These are phyloP conservation scores for Metschnikowia santaceciliae DNA, from an alignment of 805 yeast species.

Conservation along the genomic window DNA sequence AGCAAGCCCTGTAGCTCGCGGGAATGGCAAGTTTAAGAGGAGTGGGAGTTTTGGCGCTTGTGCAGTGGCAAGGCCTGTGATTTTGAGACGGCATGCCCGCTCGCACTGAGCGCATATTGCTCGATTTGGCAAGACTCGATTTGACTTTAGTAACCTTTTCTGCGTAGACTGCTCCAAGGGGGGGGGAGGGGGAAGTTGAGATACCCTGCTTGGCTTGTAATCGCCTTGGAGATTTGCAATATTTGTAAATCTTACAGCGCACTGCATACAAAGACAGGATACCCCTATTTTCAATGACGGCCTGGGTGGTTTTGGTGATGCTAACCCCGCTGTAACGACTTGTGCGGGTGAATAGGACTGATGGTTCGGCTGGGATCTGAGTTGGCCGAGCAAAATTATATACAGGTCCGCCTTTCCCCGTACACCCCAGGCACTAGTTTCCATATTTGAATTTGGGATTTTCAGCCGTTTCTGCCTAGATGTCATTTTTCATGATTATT, in stretches of 20 bases:
- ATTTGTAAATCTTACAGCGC: neutral
- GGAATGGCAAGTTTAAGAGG: constrained; percentile 1
- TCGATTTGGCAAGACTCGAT: neutral
- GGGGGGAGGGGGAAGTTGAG: no score
- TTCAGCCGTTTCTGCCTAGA: no score
- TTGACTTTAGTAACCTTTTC: no score
- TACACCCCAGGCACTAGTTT: no score
- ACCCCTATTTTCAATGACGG: neutral
- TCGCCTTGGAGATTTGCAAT: no score
- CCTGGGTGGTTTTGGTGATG: neutral
- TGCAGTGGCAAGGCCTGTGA: neutral
- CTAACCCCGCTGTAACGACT: neutral
- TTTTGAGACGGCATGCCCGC: neutral
- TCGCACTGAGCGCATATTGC: neutral
- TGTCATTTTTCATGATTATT: no score
- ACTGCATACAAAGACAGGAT: neutral
- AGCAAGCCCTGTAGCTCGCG: neutral
- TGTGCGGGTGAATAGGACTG: neutral
- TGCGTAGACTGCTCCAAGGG: no score
- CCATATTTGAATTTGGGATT: no score
- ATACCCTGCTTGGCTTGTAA: no score
- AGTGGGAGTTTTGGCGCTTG: neutral
- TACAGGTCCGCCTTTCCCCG: neutral
- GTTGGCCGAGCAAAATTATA: neutral
- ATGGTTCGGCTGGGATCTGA: neutral